These are phyloP conservation scores for Stagonosporopsis vannaccii DNA, from an alignment of 2,329 filamentous ascomycete species.

Conservation along the genomic window DNA sequence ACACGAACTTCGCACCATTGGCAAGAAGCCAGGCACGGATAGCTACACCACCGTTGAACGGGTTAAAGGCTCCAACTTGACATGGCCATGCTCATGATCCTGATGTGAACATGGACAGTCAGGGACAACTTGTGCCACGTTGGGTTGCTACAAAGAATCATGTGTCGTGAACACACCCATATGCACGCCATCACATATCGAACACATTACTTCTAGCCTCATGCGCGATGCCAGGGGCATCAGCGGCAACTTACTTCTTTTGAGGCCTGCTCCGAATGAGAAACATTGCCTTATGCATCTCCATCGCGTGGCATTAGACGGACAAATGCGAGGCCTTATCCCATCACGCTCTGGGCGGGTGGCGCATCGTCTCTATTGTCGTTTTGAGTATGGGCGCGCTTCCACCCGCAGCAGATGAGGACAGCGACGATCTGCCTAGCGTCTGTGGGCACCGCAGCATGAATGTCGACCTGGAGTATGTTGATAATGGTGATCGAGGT, in stretches of 20 bases:
- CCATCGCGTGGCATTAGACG: constrained; percentile 5
- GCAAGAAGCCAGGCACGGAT: background rate
- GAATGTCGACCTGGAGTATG: background rate
- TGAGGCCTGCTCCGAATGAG: constrained; percentile 1
- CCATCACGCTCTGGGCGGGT: background rate
- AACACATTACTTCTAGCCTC: constrained; percentile 7
- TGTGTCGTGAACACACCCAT: background rate
- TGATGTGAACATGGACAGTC: background rate
- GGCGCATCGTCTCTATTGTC: background rate
- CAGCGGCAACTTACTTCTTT: constrained; percentile 14
- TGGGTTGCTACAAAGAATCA: background rate
- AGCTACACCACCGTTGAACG: background rate
- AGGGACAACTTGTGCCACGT: background rate
- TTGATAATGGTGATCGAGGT: background rate
- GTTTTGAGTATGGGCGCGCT: constrained; percentile 8
- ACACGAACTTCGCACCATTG: background rate
- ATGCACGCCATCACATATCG: constrained; percentile 10
- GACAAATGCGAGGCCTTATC: background rate
- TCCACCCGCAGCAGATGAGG: constrained; percentile 11
- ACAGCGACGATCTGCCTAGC: constrained; percentile 15
- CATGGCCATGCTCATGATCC: background rate
- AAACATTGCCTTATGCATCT: constrained; percentile 6
- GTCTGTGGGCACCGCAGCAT: background rate
- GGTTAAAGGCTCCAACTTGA: background rate
- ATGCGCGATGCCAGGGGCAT: constrained; percentile 13